Evolutionary conservation across 164 flowering plant species (phyloP).

Genomic region (Umbellularia californica): DNA sequence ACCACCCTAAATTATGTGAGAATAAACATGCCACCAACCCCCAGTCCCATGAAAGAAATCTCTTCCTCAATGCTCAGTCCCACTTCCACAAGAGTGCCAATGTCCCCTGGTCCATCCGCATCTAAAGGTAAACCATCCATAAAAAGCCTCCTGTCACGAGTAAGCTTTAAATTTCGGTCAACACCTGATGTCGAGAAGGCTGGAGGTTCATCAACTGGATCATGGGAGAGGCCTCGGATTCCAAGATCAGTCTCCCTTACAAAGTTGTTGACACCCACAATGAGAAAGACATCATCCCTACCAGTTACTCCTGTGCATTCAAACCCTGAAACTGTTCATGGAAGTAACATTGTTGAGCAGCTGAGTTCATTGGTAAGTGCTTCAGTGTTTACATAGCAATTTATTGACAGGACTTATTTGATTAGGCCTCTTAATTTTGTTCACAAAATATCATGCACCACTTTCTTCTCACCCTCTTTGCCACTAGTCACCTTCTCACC

Average conservation of each 20-base stretch:
- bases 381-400: background rate
- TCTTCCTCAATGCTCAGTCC: conserved; percentile 54
- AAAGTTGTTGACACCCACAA: conserved; percentile 52
- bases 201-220: conserved; percentile 40
- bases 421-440: background rate
- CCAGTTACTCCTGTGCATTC: conserved; percentile 78
- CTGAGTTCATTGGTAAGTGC: conserved; percentile 40
- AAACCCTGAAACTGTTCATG: conserved; percentile 71
- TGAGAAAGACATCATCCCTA: conserved; percentile 61
- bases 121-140: conserved; percentile 47
- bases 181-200: conserved; percentile 68
- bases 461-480: background rate
- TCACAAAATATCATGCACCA: background rate
- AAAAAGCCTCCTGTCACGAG: conserved; percentile 54
- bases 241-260: conserved; percentile 62
- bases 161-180: conserved; percentile 58
- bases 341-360: conserved; percentile 30
- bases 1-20: conserved; percentile 30
- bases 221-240: conserved; percentile 30
- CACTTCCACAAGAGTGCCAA: conserved; percentile 21
- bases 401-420: background rate
- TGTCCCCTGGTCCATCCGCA: conserved; percentile 41
- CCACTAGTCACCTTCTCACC: background rate
- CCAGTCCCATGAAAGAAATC: conserved; percentile 36
- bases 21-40: conserved; percentile 39